Evolutionary conservation across 768 basidiomycete genomes (phyloP).

Genomic region (Phylloporus arenicola): DNA sequence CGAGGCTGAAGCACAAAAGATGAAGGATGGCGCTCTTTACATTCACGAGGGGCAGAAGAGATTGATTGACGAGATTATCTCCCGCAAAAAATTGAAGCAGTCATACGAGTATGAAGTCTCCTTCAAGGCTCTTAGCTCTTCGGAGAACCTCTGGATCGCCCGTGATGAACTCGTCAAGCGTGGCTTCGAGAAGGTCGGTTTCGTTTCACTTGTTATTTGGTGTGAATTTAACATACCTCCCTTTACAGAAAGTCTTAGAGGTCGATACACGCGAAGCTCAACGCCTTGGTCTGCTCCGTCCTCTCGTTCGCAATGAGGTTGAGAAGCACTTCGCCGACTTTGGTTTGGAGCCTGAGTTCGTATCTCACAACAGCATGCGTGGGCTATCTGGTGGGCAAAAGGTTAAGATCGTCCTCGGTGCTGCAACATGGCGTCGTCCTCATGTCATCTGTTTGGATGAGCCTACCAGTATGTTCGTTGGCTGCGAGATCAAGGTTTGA

Average conservation of each 20-base stretch:
- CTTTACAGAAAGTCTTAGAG: conserved; percentile 82
- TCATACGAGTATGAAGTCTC: conserved; percentile 98
- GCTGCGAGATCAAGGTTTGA: not conserved
- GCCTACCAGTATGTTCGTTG: conserved; percentile 67
- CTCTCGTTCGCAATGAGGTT: conserved; percentile 96
- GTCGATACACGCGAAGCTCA: conserved; percentile 97
- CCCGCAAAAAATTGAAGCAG: conserved; percentile 98
- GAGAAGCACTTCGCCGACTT: conserved; percentile 99
- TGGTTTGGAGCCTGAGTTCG: conserved; percentile 98
- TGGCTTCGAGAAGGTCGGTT: conserved; percentile 85
- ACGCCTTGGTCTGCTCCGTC: conserved; percentile 88
- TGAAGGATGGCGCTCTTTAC: conserved; percentile 89
- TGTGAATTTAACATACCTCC: not conserved
- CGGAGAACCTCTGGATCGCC: conserved; percentile 96
- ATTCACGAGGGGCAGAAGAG: conserved; percentile 94
- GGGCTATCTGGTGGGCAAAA: conserved; percentile 99
- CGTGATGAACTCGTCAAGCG: conserved; percentile 97
- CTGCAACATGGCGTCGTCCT: conserved; percentile 98
- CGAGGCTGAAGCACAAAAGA: conserved; percentile 87
- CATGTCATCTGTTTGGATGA: conserved; percentile 97
- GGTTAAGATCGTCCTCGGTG: conserved; percentile 98
- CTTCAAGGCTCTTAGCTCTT: conserved; percentile 90
- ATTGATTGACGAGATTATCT: conserved; percentile 83
- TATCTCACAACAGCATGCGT: conserved; percentile 98
- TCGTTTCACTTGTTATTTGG: not conserved